Percentiles rank a stretch among this genome's conserved stretches.
Conservation (phyloP, 2,329 filamentous ascomycete genomes). For the Plenodomus biglobosus region DNA sequence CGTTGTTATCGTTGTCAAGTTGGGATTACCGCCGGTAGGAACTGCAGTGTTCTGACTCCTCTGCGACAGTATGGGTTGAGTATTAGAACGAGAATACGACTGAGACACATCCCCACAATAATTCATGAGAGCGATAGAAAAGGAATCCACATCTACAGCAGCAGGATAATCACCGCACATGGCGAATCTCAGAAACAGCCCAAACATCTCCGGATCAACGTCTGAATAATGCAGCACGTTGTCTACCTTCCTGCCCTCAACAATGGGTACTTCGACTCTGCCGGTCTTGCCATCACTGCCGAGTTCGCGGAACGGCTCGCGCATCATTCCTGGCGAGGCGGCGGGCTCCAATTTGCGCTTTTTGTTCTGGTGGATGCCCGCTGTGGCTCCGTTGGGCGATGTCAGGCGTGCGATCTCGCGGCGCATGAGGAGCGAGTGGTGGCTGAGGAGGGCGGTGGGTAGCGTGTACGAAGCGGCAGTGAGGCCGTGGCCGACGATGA, state of each 20-base stretch:
- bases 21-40: too few species aligned
- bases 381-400: background rate
- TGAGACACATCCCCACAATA: too few species aligned
- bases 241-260: background rate
- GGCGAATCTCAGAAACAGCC: conserved; percentile 25
- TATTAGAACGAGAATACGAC: too few species aligned
- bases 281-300: background rate
- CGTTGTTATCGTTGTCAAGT: too few species aligned
- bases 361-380: conserved; percentile 2
- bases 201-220: conserved; percentile 16
- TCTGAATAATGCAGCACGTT: conserved; percentile 4
- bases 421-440: conserved; percentile 11
- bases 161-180: conserved; percentile 22
- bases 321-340: background rate
- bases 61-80: too few species aligned
- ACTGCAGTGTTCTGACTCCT: too few species aligned
- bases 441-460: conserved; percentile 10
- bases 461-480: conserved; percentile 7
- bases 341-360: conserved; percentile 12
- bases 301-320: too few species aligned
- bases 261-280: background rate
- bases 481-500: conserved; percentile 6
- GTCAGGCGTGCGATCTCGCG: conserved; percentile 2
- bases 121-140: too few species aligned
- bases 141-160: conserved; percentile 11